Conservation (phyloP, 2,329 filamentous ascomycete genomes). For the Trichophyton equinum region DNA sequence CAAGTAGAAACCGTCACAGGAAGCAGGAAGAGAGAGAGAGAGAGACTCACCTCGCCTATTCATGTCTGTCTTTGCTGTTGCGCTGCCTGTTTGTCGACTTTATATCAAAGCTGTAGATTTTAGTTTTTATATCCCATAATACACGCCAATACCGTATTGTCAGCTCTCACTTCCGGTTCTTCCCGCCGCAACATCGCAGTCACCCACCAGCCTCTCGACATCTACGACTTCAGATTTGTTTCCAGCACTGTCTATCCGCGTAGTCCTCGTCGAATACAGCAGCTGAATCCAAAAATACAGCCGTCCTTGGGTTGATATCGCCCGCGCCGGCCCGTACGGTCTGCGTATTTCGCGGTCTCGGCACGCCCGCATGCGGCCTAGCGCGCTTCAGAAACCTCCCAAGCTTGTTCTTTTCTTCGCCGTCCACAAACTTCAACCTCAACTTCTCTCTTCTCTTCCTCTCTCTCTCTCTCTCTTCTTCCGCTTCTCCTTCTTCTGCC, state of each 20-base stretch:
- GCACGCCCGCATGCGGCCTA: constrained; percentile 39
- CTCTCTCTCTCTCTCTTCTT: constrained; percentile 9
- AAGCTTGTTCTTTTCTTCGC: constrained; percentile 31
- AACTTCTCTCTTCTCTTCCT: constrained; percentile 16
- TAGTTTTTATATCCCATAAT: neutral
- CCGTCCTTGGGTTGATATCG: neutral
- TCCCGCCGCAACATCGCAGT: neutral
- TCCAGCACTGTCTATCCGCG: neutral
- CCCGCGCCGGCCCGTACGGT: too few species aligned
- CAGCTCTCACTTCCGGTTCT: neutral
- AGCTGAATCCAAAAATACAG: too few species aligned
- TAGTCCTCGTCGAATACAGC: too few species aligned
- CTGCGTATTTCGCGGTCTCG: constrained; percentile 15
- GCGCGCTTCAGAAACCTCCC: constrained; percentile 32
- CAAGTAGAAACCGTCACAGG: neutral
- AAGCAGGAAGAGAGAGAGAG: too few species aligned
- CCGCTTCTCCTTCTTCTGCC: constrained; percentile 16
- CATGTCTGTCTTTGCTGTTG: too few species aligned
- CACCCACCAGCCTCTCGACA: neutral
- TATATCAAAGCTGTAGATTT: neutral
- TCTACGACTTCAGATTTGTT: neutral
- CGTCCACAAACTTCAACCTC: constrained; percentile 31
- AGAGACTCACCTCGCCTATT: too few species aligned
- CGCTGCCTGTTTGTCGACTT: too few species aligned
- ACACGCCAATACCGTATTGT: neutral